Evolutionary conservation across 2,329 filamentous ascomycete species (phyloP).

Genomic region (Dactylonectria macrodidyma): DNA sequence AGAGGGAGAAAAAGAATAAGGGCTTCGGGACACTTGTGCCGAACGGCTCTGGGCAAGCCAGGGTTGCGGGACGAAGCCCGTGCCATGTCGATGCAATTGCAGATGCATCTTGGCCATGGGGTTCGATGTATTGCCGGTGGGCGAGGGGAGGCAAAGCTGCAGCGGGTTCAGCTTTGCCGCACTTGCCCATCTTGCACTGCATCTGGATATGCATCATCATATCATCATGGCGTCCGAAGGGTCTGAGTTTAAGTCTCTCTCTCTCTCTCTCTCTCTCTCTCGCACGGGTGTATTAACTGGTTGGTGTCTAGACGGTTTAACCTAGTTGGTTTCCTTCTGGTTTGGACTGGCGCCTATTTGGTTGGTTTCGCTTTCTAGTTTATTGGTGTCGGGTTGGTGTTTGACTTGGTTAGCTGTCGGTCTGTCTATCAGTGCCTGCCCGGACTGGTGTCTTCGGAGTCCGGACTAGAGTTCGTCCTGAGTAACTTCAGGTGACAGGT

Average conservation of each 20-base stretch:
- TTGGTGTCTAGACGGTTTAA: not conserved
- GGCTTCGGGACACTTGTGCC: too few relatives aligned
- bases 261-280: not conserved
- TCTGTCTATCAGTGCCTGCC: too few relatives aligned
- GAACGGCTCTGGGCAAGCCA: not conserved
- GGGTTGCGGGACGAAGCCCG: not conserved
- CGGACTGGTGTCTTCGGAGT: not conserved
- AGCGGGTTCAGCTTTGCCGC: not conserved
- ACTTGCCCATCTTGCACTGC: not conserved
- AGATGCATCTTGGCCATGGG: not conserved
- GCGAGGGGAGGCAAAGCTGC: not conserved
- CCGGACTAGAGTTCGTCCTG: not conserved
- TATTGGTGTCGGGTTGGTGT: too few relatives aligned
- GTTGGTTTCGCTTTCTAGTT: not conserved
- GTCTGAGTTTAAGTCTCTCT: not conserved
- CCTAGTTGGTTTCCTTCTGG: not conserved
- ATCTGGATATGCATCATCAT: not conserved
- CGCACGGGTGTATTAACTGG: not conserved
- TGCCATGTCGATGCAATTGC: not conserved
- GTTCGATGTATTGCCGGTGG: not conserved
- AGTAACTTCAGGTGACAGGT: not conserved
- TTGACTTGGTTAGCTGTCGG: not conserved
- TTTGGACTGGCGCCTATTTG: not conserved
- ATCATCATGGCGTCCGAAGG: not conserved
- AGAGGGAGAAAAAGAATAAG: too few relatives aligned